A percentile compares a stretch with the other conserved stretches of the same genome.
Evolutionary conservation across 2,329 filamentous ascomycete species (phyloP).

Genomic region (Rutstroemia sp.): DNA sequence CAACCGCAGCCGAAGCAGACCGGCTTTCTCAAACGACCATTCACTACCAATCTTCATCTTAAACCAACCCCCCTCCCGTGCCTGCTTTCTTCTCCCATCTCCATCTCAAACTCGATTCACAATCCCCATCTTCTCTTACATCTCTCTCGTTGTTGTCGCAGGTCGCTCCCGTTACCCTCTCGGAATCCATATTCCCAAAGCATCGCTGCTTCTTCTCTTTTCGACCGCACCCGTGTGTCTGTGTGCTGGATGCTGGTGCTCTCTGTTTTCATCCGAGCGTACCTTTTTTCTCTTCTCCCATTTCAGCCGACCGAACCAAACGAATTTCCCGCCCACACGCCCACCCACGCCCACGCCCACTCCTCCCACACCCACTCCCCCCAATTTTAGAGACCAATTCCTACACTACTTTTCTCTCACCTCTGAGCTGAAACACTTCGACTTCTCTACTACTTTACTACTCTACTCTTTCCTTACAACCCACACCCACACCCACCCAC

Average conservation of each 20-base stretch:
- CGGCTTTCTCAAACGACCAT: neutral
- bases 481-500: neutral
- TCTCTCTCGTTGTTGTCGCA: conserved; percentile 12
- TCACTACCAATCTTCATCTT: neutral
- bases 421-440: too few relatives aligned
- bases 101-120: conserved; percentile 4
- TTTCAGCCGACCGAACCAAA: too few relatives aligned
- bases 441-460: neutral
- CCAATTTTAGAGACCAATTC: neutral
- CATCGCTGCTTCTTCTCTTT: neutral
- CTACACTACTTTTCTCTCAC: neutral
- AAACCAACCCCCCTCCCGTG: neutral
- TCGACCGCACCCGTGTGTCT: neutral
- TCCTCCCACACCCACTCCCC: neutral
- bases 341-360: too few relatives aligned
- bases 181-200: neutral
- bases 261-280: neutral
- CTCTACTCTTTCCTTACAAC: too few relatives aligned
- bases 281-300: too few relatives aligned
- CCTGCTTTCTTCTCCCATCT: neutral
- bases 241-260: neutral
- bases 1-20: too few relatives aligned
- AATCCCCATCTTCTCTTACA: neutral
- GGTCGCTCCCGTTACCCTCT: conserved; percentile 3
- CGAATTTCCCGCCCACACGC: too few relatives aligned